phyloP scores from a whole-genome alignment of 139 green algal genomes.

The Chlorella sorokiniana region DNA sequence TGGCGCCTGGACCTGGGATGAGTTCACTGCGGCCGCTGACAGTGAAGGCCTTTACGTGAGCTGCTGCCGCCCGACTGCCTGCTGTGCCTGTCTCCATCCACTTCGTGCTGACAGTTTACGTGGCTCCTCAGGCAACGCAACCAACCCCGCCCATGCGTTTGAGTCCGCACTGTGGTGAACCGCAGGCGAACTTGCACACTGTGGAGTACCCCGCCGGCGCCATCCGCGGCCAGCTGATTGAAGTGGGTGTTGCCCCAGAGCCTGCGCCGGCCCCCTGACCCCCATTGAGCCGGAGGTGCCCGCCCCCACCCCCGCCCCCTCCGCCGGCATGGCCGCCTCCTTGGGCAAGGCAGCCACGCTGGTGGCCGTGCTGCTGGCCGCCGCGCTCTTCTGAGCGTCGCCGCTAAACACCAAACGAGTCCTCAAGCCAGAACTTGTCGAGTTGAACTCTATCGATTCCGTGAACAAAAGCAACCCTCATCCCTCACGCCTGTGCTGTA shows the following conservation, averaged over 20 bases:
- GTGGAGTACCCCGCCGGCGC: slow-evolving; percentile 3
- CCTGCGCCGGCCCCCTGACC: not conserved
- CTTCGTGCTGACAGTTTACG: not conserved
- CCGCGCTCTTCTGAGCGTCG: not conserved
- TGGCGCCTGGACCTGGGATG: not conserved
- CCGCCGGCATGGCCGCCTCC: not conserved
- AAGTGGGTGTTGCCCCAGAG: not conserved
- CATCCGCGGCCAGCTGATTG: slow-evolving; percentile 11
- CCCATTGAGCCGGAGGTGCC: not conserved
- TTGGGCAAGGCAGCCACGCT: not conserved
- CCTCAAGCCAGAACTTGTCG: too few relatives aligned
- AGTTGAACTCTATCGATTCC: too few relatives aligned
- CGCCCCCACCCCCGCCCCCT: not conserved
- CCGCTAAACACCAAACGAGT: too few relatives aligned
- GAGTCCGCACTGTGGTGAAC: not conserved
- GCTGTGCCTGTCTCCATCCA: not conserved
- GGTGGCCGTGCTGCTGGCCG: not conserved
- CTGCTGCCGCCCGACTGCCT: not conserved
- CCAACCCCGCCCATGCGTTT: not conserved
- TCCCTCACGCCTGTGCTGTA: too few relatives aligned
- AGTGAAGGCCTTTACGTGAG: not conserved
- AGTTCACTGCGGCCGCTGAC: not conserved
- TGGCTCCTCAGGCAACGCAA: too few relatives aligned
- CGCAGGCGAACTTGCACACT: slow-evolving; percentile 18
- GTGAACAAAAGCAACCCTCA: too few relatives aligned